Evolutionary conservation across 2,329 filamentous ascomycete species (phyloP), one percentile per base, ranked within the genome.

Genomic region (Exophiala sideris): DNA sequence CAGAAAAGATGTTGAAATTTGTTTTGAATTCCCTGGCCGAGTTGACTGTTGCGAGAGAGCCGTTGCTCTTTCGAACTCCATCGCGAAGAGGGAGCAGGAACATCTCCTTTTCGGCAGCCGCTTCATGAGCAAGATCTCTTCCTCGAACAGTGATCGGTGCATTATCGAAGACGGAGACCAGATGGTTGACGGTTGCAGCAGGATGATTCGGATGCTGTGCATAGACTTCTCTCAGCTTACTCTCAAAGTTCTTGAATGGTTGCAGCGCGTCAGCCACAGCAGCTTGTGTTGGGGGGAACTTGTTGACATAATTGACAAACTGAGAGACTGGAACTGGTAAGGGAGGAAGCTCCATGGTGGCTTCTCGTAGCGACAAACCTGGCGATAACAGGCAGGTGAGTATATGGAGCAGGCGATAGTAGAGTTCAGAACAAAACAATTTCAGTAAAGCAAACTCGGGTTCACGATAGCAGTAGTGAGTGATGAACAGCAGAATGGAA

Each of bases 1-100:
- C 90, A 1, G 86, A 90, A 67, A 95, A 95, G 54, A 95, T 68
- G 54, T 81, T 81, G 71, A 95, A 92, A 70, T 94, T 92, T 45
- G 82, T 80, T 66, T 85, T 83, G 63, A 94, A 95, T 29, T 89
- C 84, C 45, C 81, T 77, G 42, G 94, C 67, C 10, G 79, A 79
- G 20, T 77, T 67, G 0, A 91, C 88, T 3, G 88, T 79, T 2
- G 89, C 89, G 2, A 82, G 82, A 1, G 84, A 80, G 4, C 82
- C 85, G 66, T 82, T 72, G 0, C 75, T 64, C 45, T 83, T 84
- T 34, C 89, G 84, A 47, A 85, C 78, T 3, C 82, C 74, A 0
- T 63, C 50, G 14, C 64, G 57, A 36, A 73, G 44, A 2, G 69
- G 59, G 35, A 73, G 58, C 6, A 73, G 52, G 45, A 71, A 73